phyloP scores from a whole-genome alignment of 345 rosid genomes.

The Cardiospermum halicacabum region DNA sequence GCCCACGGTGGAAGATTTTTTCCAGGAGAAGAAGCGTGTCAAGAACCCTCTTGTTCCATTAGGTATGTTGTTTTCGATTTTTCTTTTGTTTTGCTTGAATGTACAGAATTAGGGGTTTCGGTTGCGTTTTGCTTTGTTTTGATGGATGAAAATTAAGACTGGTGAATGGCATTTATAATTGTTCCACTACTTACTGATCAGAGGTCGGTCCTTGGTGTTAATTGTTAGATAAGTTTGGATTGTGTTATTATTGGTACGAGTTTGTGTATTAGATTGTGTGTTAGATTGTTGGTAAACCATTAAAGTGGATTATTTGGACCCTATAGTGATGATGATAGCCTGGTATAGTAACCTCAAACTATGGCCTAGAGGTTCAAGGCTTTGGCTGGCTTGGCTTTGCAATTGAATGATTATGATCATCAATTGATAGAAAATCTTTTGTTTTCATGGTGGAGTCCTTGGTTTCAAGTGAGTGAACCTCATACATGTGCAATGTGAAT shows the following conservation, averaged over 20 bases:
- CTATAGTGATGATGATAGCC: too few species aligned
- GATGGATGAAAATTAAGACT: too few species aligned
- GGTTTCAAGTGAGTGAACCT: not conserved
- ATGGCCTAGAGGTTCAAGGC: not conserved
- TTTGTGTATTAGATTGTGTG: not conserved
- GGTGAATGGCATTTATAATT: not conserved
- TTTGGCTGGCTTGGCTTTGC: not conserved
- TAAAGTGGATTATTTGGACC: too few species aligned
- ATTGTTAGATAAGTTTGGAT: not conserved
- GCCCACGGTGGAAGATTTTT: conserved; percentile 49
- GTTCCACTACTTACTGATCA: not conserved
- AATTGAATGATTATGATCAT: not conserved
- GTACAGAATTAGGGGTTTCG: too few species aligned
- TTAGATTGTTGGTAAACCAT: too few species aligned
- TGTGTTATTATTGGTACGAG: too few species aligned
- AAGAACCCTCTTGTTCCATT: conserved; percentile 75
- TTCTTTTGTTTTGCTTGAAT: not conserved
- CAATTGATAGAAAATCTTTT: not conserved
- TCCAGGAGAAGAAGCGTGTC: conserved; percentile 53
- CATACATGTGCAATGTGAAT: not conserved
- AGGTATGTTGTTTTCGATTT: conserved; percentile 30
- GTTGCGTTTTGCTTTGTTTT: too few species aligned
- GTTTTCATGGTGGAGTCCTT: not conserved
- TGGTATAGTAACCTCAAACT: not conserved
- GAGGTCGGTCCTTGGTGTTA: not conserved